Evolutionary conservation across 371 early-diverging fungal species (phyloP), one percentile per base, ranked within the genome.

Genomic region (Circinella minor): DNA sequence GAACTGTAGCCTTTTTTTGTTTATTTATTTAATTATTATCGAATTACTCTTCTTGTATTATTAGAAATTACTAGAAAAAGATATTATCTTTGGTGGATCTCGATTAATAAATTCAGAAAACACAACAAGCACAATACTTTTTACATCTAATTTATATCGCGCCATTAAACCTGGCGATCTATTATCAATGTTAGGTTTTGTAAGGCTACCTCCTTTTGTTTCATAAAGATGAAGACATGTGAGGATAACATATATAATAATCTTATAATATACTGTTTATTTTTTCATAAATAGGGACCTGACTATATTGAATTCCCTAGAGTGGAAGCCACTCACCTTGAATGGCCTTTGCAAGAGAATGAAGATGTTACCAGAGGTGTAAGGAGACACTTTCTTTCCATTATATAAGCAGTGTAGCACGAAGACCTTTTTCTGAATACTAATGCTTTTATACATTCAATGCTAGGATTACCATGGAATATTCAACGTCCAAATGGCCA

Each of bases 241-340:
- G 3, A 43, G 43, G 6, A 3, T 43, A 43, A 11, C 3, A 43
- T 9, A 11, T 10, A 63, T 10, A 14, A 63, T 17, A 34, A 18
- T 9, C 36, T 17, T 13, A n/a, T 34, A 7, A 20, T 17, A 17
- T 49, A 11, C 9, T 11, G 11, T 46, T 15, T 18, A 51, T 15
- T 20, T 47, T 0, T 17, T 34, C 34, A 49, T 17, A 11, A 27
- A 54, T 47, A 81, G 81, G 68, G 51, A 63, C 73, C 77, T 17
- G 57, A 66, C 9, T 82, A 71, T 65, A 72, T 77, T 34, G 79
- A 80, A 38, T 74, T 82, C 13, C 67, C 67, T 9, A 82, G 80
- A 3, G 55, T 82, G 5, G 18, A 49, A 15, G 65, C 74, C 2
- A 65, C 17, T 0, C 77, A 78, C 43, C 63, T 72, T 14, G 67